Conservation (phyloP, 2,329 filamentous ascomycete genomes). For the Lasiodiplodia sp. region DNA sequence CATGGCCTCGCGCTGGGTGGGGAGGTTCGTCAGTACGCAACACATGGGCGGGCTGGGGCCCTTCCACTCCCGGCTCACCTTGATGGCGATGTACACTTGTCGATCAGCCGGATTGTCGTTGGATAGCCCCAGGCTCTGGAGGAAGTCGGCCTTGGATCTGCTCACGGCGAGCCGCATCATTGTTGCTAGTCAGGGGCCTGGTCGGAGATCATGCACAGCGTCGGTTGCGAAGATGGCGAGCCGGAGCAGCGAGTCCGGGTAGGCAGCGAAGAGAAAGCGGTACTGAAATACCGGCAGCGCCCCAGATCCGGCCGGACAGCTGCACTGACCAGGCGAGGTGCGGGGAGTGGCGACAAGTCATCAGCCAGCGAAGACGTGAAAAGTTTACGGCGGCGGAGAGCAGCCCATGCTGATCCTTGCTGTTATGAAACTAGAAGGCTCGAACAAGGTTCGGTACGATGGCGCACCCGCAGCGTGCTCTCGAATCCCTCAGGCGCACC, state of each 20-base stretch:
- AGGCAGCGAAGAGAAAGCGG: not conserved
- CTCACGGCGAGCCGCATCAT: slow-evolving; percentile 13
- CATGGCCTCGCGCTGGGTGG: slow-evolving; percentile 12
- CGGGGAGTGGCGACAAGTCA: not conserved
- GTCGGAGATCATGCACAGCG: not conserved
- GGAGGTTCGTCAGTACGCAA: not conserved
- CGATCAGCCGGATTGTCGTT: slow-evolving; percentile 44
- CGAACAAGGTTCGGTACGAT: not conserved
- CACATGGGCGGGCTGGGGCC: too few relatives aligned
- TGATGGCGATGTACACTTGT: slow-evolving; percentile 51
- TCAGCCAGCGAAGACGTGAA: not conserved
- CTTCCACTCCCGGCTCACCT: slow-evolving; percentile 32
- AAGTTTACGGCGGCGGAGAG: not conserved
- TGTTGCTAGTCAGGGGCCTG: not conserved
- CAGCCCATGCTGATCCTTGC: not conserved
- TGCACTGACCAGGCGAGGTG: not conserved
- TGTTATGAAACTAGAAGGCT: not conserved
- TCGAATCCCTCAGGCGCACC: not conserved
- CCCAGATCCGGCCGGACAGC: not conserved
- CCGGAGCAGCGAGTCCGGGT: not conserved
- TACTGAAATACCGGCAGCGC: not conserved
- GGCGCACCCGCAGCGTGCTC: not conserved
- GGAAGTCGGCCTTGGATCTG: slow-evolving; percentile 46
- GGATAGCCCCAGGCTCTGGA: slow-evolving; percentile 50
- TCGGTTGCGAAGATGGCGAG: not conserved